Base-by-base conservation (phyloP, 208 protist genomes). In the Blechomonas ayalai region DNA sequence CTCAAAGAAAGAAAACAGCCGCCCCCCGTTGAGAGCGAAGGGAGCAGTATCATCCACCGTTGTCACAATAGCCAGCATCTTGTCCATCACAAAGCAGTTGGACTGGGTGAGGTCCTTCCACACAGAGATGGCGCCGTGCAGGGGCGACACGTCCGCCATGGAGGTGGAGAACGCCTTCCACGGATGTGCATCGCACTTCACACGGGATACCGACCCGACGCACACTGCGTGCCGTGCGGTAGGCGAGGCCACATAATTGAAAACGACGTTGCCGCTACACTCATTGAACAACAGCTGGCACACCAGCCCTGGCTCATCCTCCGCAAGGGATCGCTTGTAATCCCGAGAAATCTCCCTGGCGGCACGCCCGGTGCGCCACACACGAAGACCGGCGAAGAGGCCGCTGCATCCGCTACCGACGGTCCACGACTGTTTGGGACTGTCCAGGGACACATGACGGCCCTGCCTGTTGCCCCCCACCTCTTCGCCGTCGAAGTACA, bases 231-330 rank as follows among this genome's bases (percentile, higher is more conserved):
- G 63, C 73, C 25, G 64, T 61, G 25, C 51, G 37, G 15, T 43
- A 60, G 19, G 63, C 32, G 25, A 38, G 47, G 1, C 52, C 12
- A 41, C 54, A 45, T 86, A 89, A 63, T 96, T 92, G 52, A 82
- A 77, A 8, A 73, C 72, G 13, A 90, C 70, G 55, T 90, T 90
- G 40, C 90, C 90, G 44, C 74, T 73, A 20, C 57, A 51, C 59
- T 96, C 90, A 55, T 87, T 79, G 40, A 94, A 88, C 28, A 86
- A 50, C 22, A 82, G 61, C 39, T 96, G 83, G 19, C 53, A 61
- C 13, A 92, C 44, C 6, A 96, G 57, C 2, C 82, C 77, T 4
- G 75, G 66, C 45, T 96, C 82, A 33, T 84, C 64, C 10, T 75
- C 81, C 24, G 47, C 35, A 2, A 96, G 62, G 8, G 72, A 10